A percentile compares a stretch with the other conserved stretches of the same genome.
Evolutionary conservation across 805 yeast genomes (phyloP).

Genomic region (Helenozyma baotianmanensis): DNA sequence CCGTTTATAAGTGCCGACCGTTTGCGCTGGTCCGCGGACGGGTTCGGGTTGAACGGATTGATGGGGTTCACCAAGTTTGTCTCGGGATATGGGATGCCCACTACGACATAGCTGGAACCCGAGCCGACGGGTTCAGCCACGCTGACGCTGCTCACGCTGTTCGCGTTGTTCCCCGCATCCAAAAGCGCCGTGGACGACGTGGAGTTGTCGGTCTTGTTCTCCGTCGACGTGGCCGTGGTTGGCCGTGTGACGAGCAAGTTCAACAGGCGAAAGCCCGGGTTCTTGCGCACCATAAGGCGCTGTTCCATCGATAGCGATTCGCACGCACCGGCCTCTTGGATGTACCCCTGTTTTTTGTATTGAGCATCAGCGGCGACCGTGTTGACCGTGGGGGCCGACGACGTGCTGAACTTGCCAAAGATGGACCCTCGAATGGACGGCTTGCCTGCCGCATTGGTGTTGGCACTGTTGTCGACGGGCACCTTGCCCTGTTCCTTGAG

Average conservation of each 20-base stretch:
- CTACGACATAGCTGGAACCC: slow-evolving; percentile 29
- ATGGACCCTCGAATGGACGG: slow-evolving; percentile 32
- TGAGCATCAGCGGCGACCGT: slow-evolving; percentile 3
- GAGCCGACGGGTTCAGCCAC: slow-evolving; percentile 23
- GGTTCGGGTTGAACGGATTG: slow-evolving; percentile 37
- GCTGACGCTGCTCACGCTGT: slow-evolving; percentile 4
- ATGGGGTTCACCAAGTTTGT: slow-evolving; percentile 28
- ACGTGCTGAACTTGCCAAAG: slow-evolving; percentile 36
- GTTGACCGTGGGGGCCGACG: slow-evolving; percentile 5
- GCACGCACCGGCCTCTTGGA: slow-evolving; percentile 28
- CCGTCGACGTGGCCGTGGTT: slow-evolving; percentile 12
- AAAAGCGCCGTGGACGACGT: slow-evolving; percentile 33
- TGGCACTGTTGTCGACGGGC: slow-evolving; percentile 1
- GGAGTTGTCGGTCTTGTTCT: slow-evolving; percentile 23
- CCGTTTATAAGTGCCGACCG: slow-evolving; percentile 73
- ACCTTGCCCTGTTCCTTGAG: slow-evolving; percentile 25
- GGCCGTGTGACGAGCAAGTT: slow-evolving; percentile 37
- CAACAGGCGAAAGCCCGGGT: slow-evolving; percentile 27
- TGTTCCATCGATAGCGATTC: slow-evolving; percentile 32
- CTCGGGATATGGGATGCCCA: slow-evolving; percentile 42
- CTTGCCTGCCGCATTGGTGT: slow-evolving; percentile 14
- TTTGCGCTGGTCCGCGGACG: slow-evolving; percentile 67
- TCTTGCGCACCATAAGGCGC: slow-evolving; percentile 24
- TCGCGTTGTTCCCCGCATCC: slow-evolving; percentile 11
- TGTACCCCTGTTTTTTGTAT: slow-evolving; percentile 9